Percentiles rank a stretch among this genome's conserved stretches.
Conservation (phyloP, 495 filamentous ascomycete species). For the Lasiosphaeria miniovina region DNA sequence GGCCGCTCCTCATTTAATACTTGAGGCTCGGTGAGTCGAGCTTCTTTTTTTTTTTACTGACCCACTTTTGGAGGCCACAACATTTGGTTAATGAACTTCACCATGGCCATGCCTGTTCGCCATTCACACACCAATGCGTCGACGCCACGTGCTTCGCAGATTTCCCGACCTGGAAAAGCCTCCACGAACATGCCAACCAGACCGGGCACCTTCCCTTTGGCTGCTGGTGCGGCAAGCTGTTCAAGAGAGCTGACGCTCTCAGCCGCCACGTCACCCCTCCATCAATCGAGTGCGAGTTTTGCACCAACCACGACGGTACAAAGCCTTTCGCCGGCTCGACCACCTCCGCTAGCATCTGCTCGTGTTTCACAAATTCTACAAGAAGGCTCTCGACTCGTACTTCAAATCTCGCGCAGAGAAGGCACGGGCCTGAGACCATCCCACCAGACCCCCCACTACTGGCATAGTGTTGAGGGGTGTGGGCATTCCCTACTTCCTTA, state of each 20-base stretch:
- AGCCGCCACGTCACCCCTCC: not conserved
- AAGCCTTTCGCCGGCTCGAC: not conserved
- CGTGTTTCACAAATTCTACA: not conserved
- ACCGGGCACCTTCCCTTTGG: not conserved
- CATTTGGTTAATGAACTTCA: no score
- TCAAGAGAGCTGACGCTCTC: not conserved
- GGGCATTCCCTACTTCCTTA: no score
- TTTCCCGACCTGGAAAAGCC: not conserved
- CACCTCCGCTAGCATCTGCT: not conserved
- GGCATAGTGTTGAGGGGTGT: no score
- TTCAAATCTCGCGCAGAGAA: no score
- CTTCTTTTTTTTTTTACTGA: constrained; percentile 10
- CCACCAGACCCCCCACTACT: no score
- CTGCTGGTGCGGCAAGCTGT: not conserved
- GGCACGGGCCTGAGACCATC: no score
- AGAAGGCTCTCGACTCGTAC: not conserved
- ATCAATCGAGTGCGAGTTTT: not conserved
- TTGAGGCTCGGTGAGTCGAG: not conserved
- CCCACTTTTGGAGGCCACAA: constrained; percentile 5
- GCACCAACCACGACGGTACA: not conserved
- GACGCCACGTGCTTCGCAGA: not conserved
- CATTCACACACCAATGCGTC: not conserved
- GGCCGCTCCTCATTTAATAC: not conserved
- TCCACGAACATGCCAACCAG: not conserved
- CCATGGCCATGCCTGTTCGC: no score